Conservation (phyloP, 345 rosid species). For the Gossypium mustelinum region DNA sequence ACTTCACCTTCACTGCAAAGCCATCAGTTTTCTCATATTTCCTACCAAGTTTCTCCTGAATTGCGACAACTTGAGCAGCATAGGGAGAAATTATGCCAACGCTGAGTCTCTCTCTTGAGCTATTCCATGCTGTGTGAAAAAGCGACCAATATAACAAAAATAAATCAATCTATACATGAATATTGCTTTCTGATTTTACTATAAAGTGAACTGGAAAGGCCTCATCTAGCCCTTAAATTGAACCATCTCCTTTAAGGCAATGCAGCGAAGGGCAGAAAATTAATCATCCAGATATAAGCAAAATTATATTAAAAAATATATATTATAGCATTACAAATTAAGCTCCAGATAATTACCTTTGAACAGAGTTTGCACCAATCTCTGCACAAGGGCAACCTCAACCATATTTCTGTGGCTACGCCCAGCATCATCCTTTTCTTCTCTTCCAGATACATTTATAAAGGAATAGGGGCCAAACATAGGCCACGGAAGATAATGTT, state of each 20-base stretch:
- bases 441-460: conserved; percentile 42
- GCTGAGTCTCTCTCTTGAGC: conserved; percentile 25
- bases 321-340: not conserved
- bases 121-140: conserved; percentile 26
- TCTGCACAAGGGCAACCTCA: conserved; percentile 42
- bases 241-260: not conserved
- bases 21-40: conserved; percentile 15
- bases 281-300: not conserved
- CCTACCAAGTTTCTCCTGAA: conserved; percentile 27
- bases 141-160: not conserved
- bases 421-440: conserved; percentile 23
- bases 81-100: conserved; percentile 47
- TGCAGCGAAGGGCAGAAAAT: too few species aligned
- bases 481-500: conserved; percentile 30
- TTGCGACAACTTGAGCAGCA: conserved; percentile 33
- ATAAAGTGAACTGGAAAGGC: not conserved
- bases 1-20: conserved; percentile 29
- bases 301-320: not conserved
- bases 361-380: conserved; percentile 29
- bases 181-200: not conserved
- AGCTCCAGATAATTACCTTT: conserved; percentile 27
- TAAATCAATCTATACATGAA: not conserved
- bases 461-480: conserved; percentile 50
- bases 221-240: not conserved
- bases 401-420: conserved; percentile 36